phyloP scores from a whole-genome alignment of 2,329 filamentous ascomycete species.

The Exophiala calicioides region DNA sequence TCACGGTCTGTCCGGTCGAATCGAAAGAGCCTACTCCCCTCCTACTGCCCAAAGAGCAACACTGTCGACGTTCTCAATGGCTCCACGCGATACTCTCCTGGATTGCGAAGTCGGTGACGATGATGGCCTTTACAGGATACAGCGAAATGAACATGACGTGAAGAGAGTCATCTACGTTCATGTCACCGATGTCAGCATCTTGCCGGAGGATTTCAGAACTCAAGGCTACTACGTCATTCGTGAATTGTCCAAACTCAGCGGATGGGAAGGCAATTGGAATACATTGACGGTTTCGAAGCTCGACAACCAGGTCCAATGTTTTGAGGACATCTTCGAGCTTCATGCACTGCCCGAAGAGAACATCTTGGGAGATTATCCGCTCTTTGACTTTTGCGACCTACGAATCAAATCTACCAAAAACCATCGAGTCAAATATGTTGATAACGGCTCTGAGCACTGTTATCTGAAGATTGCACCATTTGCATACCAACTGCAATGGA shows the following conservation, averaged over 20 bases:
- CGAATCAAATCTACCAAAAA: not conserved
- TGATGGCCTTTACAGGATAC: not conserved
- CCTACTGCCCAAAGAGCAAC: too few species aligned
- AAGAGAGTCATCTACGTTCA: conserved; percentile 2
- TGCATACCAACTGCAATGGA: not conserved
- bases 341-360: not conserved
- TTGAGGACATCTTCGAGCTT: not conserved
- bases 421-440: conserved; percentile 3
- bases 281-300: conserved; percentile 1
- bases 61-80: conserved; percentile 7
- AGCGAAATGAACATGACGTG: not conserved
- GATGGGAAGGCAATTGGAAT: conserved; percentile 1
- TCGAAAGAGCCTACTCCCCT: too few species aligned
- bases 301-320: not conserved
- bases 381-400: conserved; percentile 1
- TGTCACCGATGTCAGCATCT: not conserved
- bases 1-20: too few species aligned
- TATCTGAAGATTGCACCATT: conserved; percentile 5
- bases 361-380: not conserved
- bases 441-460: not conserved
- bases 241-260: not conserved
- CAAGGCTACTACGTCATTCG: not conserved
- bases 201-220: conserved; percentile 1
- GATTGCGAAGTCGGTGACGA: not conserved
- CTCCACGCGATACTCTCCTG: not conserved